These are phyloP conservation scores for Croton setiger DNA, from an alignment of 441 rosid species.

Conservation along the genomic window DNA sequence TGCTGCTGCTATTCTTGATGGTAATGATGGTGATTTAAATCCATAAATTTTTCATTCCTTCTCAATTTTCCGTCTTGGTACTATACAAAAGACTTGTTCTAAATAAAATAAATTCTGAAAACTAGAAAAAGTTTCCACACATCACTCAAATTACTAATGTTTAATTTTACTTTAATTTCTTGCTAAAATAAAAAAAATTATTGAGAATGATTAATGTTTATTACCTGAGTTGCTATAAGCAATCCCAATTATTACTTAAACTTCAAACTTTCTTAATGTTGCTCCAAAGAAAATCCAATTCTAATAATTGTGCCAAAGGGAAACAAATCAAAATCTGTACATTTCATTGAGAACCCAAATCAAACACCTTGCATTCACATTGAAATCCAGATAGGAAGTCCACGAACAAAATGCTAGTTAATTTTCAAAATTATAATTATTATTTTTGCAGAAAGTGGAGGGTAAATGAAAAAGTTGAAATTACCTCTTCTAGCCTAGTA, in stretches of 20 bases:
- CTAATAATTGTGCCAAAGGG: conserved; percentile 18
- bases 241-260: conserved; percentile 9
- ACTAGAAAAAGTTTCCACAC: conserved; percentile 17
- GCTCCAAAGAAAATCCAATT: conserved; percentile 19
- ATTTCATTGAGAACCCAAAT: conserved; percentile 13
- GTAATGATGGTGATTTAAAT: conserved; percentile 23
- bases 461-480: not conserved
- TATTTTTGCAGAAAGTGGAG: not conserved
- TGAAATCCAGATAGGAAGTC: not conserved
- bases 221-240: conserved; percentile 20
- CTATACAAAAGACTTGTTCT: conserved; percentile 36
- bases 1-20: conserved; percentile 25
- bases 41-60: conserved; percentile 37
- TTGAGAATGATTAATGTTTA: too few relatives aligned
- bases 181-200: not conserved
- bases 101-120: conserved; percentile 21
- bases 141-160: conserved; percentile 4
- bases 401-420: conserved; percentile 19
- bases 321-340: not conserved
- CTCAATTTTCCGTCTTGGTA: conserved; percentile 35
- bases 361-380: conserved; percentile 13
- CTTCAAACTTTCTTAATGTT: conserved; percentile 15
- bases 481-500: conserved; percentile 82
- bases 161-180: not conserved
- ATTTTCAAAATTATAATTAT: not conserved